Percentiles rank a stretch among this genome's conserved stretches.
Evolutionary conservation across 2,329 filamentous ascomycete genomes (phyloP).

Genomic region (Penicillium glabrum): DNA sequence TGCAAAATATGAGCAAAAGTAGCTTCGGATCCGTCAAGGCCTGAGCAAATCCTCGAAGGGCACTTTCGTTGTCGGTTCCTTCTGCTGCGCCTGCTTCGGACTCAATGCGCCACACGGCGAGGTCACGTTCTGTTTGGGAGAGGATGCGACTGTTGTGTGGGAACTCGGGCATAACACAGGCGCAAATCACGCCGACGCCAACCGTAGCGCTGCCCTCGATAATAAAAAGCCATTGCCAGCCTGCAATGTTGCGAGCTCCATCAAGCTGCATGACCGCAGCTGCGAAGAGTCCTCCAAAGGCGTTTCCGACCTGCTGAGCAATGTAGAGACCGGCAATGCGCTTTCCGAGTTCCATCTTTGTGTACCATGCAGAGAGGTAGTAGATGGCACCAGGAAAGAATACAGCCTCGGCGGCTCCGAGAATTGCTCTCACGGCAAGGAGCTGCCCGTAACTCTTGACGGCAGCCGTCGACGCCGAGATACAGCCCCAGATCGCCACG

Average conservation of each 20-base stretch:
- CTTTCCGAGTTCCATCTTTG: constrained; percentile 30
- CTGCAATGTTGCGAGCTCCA: constrained; percentile 18
- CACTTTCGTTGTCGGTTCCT: constrained; percentile 34
- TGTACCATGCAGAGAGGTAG: constrained; percentile 45
- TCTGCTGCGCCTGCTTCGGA: constrained; percentile 42
- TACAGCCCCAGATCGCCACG: constrained; percentile 61
- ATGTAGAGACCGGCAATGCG: constrained; percentile 34
- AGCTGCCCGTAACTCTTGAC: constrained; percentile 56
- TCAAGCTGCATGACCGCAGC: constrained; percentile 27
- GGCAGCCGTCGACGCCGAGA: constrained; percentile 58
- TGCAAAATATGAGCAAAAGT: constrained; percentile 39
- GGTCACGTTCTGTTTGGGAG: constrained; percentile 18
- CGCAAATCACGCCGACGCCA: constrained; percentile 31
- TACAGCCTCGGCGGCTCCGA: constrained; percentile 64
- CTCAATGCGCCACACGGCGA: constrained; percentile 28
- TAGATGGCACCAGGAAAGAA: constrained; percentile 52
- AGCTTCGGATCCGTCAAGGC: constrained; percentile 40
- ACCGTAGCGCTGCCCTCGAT: constrained; percentile 29
- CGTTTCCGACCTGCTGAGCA: constrained; percentile 27
- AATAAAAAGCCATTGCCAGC: constrained; percentile 32
- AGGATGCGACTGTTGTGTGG: constrained; percentile 42
- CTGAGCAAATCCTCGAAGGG: constrained; percentile 21
- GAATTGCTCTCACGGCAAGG: constrained; percentile 57
- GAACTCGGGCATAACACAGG: constrained; percentile 40
- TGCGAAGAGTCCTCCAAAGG: constrained; percentile 28